phyloP scores from a whole-genome alignment of 768 basidiomycete species.

The Leucocoprinus leucothites region DNA sequence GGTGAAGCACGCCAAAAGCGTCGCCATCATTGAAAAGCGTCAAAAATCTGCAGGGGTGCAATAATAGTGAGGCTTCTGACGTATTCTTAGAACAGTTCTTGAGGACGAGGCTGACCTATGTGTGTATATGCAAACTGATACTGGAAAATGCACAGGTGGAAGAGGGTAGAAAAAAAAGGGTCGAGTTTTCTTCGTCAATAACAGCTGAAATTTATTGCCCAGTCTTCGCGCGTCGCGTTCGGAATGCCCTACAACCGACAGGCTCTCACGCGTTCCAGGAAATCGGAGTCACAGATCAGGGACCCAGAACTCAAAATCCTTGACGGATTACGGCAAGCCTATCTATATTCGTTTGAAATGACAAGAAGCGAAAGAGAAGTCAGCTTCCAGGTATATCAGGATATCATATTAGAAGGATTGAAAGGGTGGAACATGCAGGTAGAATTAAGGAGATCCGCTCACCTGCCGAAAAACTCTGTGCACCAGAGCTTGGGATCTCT shows the following conservation, averaged over 20 bases:
- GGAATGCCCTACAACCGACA: no score
- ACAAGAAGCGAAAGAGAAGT: background rate
- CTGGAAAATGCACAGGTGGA: no score
- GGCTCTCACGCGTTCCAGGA: constrained; percentile 2
- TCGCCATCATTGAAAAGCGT: background rate
- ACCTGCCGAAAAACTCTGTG: background rate
- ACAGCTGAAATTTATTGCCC: no score
- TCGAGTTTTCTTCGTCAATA: background rate
- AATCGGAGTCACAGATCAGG: background rate
- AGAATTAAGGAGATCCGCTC: background rate
- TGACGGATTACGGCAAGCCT: constrained; percentile 5
- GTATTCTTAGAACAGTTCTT: no score
- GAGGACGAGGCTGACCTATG: no score
- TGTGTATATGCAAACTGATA: no score
- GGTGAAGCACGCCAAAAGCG: background rate
- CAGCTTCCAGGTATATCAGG: background rate
- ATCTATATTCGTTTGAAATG: background rate
- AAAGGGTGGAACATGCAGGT: background rate
- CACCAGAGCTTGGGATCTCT: background rate
- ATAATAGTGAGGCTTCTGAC: background rate
- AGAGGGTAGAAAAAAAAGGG: background rate
- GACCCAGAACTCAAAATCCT: background rate
- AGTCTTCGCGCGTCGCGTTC: no score
- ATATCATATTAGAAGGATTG: background rate
- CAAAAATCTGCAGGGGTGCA: background rate